Evolutionary conservation across 148 eudicot genomes (phyloP).

Genomic region (Cornus suecica): DNA sequence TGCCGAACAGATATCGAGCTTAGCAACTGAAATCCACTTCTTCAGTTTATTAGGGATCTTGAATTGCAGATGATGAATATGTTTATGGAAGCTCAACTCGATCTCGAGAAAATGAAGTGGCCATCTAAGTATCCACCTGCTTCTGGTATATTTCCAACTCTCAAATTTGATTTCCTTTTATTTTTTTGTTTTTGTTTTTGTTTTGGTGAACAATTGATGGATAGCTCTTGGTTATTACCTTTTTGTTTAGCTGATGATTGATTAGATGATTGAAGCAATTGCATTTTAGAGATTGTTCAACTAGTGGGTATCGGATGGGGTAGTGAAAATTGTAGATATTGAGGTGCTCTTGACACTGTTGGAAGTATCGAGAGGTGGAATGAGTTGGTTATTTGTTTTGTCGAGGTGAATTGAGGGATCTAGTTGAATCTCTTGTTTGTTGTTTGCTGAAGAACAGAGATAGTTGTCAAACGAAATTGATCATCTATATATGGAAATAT

Average conservation of each 20-base stretch:
- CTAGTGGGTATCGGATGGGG: neutral
- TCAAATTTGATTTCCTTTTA: too few species aligned
- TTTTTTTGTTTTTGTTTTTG: too few species aligned
- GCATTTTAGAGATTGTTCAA: neutral
- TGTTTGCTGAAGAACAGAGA: neutral
- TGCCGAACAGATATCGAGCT: too few species aligned
- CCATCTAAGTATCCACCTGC: slow-evolving; percentile 1
- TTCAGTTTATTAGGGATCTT: slow-evolving; percentile 45
- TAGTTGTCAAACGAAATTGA: neutral
- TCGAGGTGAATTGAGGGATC: neutral
- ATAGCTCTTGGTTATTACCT: too few species aligned
- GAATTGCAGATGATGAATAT: slow-evolving; percentile 50
- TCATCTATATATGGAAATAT: neutral
- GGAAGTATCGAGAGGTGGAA: neutral
- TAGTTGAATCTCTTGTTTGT: neutral
- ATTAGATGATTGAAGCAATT: neutral
- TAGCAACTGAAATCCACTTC: too few species aligned
- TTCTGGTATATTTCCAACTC: neutral
- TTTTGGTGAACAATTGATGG: too few species aligned
- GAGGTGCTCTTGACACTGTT: neutral
- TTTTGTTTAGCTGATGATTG: neutral
- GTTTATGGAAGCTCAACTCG: slow-evolving; percentile 39
- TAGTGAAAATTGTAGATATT: neutral
- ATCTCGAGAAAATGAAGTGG: slow-evolving; percentile 35
- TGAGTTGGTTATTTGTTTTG: neutral